Evolutionary conservation across 257 asterid species (phyloP), one percentile per base, ranked within the genome.

Genomic region (Capsicum rhomboideum): DNA sequence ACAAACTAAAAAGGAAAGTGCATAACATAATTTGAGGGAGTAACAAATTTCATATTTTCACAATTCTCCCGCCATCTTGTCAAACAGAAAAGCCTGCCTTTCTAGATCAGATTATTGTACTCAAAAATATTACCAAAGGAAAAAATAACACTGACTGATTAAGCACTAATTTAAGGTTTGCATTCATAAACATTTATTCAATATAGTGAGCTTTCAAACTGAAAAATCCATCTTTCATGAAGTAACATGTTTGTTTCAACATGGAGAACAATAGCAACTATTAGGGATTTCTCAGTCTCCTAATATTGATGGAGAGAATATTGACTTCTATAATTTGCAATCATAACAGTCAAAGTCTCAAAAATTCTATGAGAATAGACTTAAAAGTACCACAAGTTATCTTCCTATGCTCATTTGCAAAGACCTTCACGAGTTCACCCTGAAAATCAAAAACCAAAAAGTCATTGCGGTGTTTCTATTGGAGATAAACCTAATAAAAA

Each of bases 401-500:
- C 91, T 93, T 95, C 88, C 89, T 91, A 80, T 97, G 98, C 82
- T 92, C 98, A 84, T 97, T 97, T 54, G 99, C 95, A 42, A 95
- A 97, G 87, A 92, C 97, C 91, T 88, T 94, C 88, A 93, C 97
- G 87, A 95, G 97, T 85, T 92, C 97, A 89, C 99, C 99, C 98
- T 96, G 95, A 56, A 84, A 91, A 89, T 80, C 83, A 84, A 87
- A 88, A 85, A 84, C 74, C 86, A 87, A 54, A 40, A 72, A 85
- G 72, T 53, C 77, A 83, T 87, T 82, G 85, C 40, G 90, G 82
- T 86, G 83, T 83, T 44, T 71, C 85, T 69, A 78, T 59, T 84
- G 11, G 20, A 78, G 40, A 44, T 86, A 86, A 59, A 71, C 52
- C 29, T 40, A 12, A 21, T 37, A 52, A 20, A 21, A 37, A 4